Percentiles rank a stretch among this genome's conserved stretches.
Conservation (phyloP, 2,329 filamentous ascomycete species). For the Colletotrichum ledebouriae region DNA sequence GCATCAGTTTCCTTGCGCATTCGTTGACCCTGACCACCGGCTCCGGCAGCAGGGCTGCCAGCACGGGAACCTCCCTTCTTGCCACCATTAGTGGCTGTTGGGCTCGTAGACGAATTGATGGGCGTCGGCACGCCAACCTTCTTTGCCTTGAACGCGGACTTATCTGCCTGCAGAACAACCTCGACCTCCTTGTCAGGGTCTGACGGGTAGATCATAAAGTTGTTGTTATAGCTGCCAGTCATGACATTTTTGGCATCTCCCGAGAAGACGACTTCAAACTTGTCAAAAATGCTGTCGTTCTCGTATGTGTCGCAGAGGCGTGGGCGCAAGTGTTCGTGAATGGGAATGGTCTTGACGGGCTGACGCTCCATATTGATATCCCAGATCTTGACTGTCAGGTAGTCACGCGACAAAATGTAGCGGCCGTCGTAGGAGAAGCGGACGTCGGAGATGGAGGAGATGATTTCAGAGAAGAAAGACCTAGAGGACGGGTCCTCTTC, state of each 20-base stretch:
- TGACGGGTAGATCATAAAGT: constrained; percentile 99
- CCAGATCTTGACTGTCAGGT: constrained; percentile 99
- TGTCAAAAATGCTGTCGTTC: constrained; percentile 99
- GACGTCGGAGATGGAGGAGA: constrained; percentile 98
- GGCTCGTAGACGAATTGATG: constrained; percentile 86
- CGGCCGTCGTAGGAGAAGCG: constrained; percentile 96
- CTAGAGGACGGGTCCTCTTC: constrained; percentile 97
- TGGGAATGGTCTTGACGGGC: constrained; percentile 97
- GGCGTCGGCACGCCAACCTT: constrained; percentile 98
- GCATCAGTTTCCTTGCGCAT: constrained; percentile 99
- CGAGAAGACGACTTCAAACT: constrained; percentile 99
- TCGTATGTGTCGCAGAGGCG: constrained; percentile 98
- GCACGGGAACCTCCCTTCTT: constrained; percentile 93
- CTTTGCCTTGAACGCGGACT: constrained; percentile 99
- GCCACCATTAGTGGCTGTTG: constrained; percentile 75
- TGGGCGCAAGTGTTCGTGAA: constrained; percentile 95
- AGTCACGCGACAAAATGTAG: constrained; percentile 97
- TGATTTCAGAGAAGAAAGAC: constrained; percentile 99
- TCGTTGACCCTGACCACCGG: constrained; percentile 78
- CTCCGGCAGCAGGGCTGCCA: constrained; percentile 83
- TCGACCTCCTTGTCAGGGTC: constrained; percentile 97
- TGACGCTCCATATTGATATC: constrained; percentile 99
- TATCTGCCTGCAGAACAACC: constrained; percentile 96
- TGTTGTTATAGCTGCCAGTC: constrained; percentile 99
- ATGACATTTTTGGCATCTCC: constrained; percentile 99